Base-by-base conservation (phyloP, 345 rosid genomes). In the Arabis hirsuta region DNA sequence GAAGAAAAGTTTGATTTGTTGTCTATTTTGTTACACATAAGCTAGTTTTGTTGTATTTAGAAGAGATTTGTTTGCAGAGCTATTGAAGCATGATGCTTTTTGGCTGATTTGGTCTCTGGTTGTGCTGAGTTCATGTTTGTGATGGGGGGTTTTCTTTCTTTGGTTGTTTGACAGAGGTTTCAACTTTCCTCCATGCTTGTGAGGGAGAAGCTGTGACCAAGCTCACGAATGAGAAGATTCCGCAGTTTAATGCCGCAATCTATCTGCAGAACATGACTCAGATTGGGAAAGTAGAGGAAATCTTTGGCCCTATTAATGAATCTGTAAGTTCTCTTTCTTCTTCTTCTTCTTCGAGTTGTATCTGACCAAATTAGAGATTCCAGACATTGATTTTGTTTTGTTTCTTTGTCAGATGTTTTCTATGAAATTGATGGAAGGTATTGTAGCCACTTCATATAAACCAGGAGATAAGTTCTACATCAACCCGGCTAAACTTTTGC, bases 161-260 rank as follows among this genome's bases (percentile, higher is more conserved):
- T 76, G 88, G 82, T 58, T 85, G 41, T 36, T 36, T 36, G 41
- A 87, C 57, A 96, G 99, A 95, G 88, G 81, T 90, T 52, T 84
- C 96, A 12, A 58, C 91, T 0, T 95, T 91, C 78, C 69, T 91
- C 44, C 98, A 95, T 61, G 93, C 93, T 3, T 87, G 94, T 12
- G 99, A 95, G 80, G 99, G 96, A n/a, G 99, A 95, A 41, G 99
- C 96, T 2, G 99, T 95, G 77, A 87, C 92, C 2, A 95, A 86
- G 73, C 95, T 94, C 50, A 79, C 84, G 12, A 80, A 88, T 38
- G 96, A 88, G 82, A 91, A 88, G 79, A 83, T 94, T 27, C 98
- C 98, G 2, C 83, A 55, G 71, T 94, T 94, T 61, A 91, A 94
- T 82, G 96, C 95, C 48, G 85, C 90, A 1, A 89, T 93, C 62